phyloP scores from a whole-genome alignment of 2,329 filamentous ascomycete genomes.

The Sordariomycetes sp. region DNA sequence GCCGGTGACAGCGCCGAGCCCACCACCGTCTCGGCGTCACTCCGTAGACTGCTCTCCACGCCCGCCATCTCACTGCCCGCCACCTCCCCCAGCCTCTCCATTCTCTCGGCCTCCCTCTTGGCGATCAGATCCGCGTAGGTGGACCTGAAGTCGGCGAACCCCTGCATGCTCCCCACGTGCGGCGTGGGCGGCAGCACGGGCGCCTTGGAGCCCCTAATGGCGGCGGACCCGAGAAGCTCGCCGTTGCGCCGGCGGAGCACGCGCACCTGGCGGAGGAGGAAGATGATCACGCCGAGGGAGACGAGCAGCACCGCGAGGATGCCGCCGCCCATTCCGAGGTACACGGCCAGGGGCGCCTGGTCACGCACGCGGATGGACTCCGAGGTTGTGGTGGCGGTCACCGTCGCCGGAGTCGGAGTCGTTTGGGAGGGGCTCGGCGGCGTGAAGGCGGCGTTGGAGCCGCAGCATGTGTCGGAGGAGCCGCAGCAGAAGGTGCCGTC shows the following conservation, averaged over 20 bases:
- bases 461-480: constrained; percentile 15
- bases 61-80: too few species aligned
- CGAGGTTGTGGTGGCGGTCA: constrained; percentile 14
- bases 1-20: too few species aligned
- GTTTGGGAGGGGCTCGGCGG: constrained; percentile 8
- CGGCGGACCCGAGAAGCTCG: not conserved
- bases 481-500: constrained; percentile 21
- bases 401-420: constrained; percentile 11
- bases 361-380: not conserved
- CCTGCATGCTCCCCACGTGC: not conserved
- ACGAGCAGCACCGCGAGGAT: constrained; percentile 11
- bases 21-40: too few species aligned
- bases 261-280: constrained; percentile 12
- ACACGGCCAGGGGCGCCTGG: constrained; percentile 11
- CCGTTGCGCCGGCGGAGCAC: constrained; percentile 7
- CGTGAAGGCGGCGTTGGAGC: constrained; percentile 12
- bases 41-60: too few species aligned
- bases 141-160: not conserved
- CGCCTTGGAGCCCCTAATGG: not conserved
- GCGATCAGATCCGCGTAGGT: not conserved
- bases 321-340: constrained; percentile 14
- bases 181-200: constrained; percentile 3
- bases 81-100: not conserved
- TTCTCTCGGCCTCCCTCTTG: too few species aligned
- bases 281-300: constrained; percentile 8